A percentile compares a stretch with the other conserved stretches of the same genome.
phyloP scores from a whole-genome alignment of 2,329 filamentous ascomycete genomes.

The Penicillium sp. region DNA sequence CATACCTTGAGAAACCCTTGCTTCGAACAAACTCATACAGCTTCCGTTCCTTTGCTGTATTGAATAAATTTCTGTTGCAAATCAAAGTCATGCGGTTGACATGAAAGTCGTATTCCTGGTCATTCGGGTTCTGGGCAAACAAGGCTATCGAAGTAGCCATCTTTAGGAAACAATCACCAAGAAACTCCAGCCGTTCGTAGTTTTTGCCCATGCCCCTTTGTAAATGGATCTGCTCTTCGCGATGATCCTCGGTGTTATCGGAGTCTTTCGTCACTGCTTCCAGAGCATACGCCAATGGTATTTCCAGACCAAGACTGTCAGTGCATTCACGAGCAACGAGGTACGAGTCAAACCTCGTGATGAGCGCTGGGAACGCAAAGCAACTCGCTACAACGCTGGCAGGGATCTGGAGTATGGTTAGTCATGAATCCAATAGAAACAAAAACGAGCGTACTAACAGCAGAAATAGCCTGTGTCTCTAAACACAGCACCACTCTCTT shows the following conservation, averaged over 20 bases:
- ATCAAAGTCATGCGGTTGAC: constrained; percentile 86
- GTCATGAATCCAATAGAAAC: background rate
- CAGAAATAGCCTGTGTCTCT: constrained; percentile 71
- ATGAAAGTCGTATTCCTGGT: constrained; percentile 82
- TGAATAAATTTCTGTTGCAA: constrained; percentile 86
- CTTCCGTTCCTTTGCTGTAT: constrained; percentile 63
- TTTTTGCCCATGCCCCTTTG: constrained; percentile 87
- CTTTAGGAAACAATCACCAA: constrained; percentile 92
- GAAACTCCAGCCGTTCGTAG: constrained; percentile 89
- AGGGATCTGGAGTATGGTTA: constrained; percentile 54
- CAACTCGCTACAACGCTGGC: constrained; percentile 66
- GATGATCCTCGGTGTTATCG: constrained; percentile 73
- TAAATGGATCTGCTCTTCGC: constrained; percentile 64
- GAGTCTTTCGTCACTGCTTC: constrained; percentile 93
- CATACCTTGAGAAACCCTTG: constrained; percentile 69
- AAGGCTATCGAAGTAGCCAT: constrained; percentile 90
- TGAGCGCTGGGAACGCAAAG: constrained; percentile 75
- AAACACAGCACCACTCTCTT: constrained; percentile 66
- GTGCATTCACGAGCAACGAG: constrained; percentile 77
- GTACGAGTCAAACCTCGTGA: constrained; percentile 76
- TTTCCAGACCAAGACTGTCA: constrained; percentile 57
- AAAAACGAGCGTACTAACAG: constrained; percentile 50
- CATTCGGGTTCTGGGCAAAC: constrained; percentile 70
- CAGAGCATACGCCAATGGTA: constrained; percentile 67
- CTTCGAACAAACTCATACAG: constrained; percentile 76